These are phyloP conservation scores for Tephrocybe sp. DNA, from an alignment of 768 basidiomycete genomes.

Conservation along the genomic window DNA sequence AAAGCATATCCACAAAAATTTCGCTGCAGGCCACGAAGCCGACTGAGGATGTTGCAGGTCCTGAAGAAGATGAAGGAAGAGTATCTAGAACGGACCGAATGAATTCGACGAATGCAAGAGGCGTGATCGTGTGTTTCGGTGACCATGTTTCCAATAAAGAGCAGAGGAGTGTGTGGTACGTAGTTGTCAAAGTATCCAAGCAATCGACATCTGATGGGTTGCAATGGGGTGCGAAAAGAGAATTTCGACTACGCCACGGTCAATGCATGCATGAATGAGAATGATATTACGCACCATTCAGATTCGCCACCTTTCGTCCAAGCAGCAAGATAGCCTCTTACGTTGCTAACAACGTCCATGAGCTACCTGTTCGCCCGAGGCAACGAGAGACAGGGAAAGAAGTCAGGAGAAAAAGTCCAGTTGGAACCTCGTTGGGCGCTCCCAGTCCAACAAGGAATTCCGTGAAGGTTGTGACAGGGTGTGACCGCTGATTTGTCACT, in stretches of 20 bases:
- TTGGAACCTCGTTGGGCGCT: neutral
- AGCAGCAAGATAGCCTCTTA: conserved; percentile 45
- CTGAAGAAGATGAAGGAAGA: conserved; percentile 72
- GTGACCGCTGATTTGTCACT: neutral
- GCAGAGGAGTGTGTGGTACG: conserved; percentile 66
- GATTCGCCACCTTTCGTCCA: conserved; percentile 62
- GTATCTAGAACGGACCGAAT: conserved; percentile 56
- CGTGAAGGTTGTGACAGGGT: no score
- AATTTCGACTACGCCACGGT: conserved; percentile 48
- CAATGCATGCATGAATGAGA: conserved; percentile 15
- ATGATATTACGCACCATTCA: conserved; percentile 49
- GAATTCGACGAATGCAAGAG: conserved; percentile 57
- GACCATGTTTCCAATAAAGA: conserved; percentile 59
- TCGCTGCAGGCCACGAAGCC: conserved; percentile 57
- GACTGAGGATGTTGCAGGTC: conserved; percentile 44
- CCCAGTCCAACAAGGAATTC: conserved; percentile 4
- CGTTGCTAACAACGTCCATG: conserved; percentile 64
- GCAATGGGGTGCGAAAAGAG: conserved; percentile 58
- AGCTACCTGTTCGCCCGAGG: neutral
- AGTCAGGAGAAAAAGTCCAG: neutral
- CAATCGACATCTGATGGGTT: conserved; percentile 52
- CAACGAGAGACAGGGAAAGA: neutral
- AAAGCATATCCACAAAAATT: conserved; percentile 73
- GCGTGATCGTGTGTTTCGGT: conserved; percentile 42
- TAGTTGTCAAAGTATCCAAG: conserved; percentile 57